Base-by-base conservation (phyloP, 2,329 filamentous ascomycete species). In the Aspergillus sp. region DNA sequence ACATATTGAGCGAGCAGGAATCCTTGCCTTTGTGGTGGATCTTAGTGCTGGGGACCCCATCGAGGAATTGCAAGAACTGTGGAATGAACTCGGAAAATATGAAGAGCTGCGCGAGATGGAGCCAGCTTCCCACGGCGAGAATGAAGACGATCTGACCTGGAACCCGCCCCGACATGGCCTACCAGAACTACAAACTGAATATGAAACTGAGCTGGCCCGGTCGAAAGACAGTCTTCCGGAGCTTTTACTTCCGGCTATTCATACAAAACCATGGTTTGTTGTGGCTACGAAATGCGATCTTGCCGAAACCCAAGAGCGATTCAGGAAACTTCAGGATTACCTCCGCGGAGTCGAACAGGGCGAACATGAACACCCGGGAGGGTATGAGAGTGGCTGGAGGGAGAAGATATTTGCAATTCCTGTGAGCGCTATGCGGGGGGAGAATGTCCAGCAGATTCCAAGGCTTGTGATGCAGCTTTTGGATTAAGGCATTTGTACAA, bases 241-340 rank as follows among this genome's bases (percentile, higher is more conserved):
- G 22, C 72, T 83, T 34, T 73, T 74, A 22, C 76, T 83, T 11
- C 81, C 90, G n/a, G 85, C 89, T 41, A 96, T 98, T 63, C 89
- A 90, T n/a, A 85, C 85, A 34, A 99, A 99, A 77, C 93, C 95
- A 1, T 99, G 95, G 95, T 95, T 96, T 68, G 93, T 97, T 5
- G 87, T 97, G 43, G 93, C 91, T 1, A 97, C 93, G 18, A 98
- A 98, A 76, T 93, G 91, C 1, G 93, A 98, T 71, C 72, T 96
- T 54, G 85, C 87, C 3, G 83, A 83, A 3, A 96, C 95, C 2
- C 84, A 92, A 71, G 83, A 86, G 22, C 96, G 95, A 70, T 99
- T 91, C 71, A 75, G 74, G 36, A 75, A 78, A 51, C 77, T 99
- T 64, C 86, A 86, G 63, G 75, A 76, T 8, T 96, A 97, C 73